Evolutionary conservation across 2,329 filamentous ascomycete genomes (phyloP), one percentile per base, ranked within the genome.

Genomic region (Talaromyces sp.): DNA sequence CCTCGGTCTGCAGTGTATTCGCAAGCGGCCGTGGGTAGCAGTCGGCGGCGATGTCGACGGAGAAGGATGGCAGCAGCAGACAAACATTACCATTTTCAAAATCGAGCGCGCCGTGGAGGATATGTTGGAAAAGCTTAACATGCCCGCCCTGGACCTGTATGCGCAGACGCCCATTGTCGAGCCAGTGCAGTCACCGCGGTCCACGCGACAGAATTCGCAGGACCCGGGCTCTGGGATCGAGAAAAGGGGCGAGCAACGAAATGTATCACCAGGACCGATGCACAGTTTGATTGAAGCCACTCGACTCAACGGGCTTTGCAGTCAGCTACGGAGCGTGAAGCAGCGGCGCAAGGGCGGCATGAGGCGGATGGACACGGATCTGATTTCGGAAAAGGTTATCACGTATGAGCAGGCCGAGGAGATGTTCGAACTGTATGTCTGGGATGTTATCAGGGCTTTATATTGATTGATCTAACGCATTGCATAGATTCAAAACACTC

Each of bases 321-420:
- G 60, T 57, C 42, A 62, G 56, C 60, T 62, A 44, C 31, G 55
- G 54, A 61, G 31, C 57, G 60, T 7, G 63, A 63, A 54, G 23
- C 52, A 34, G 30, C 52, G 52, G 10, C 52, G 52, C 14, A 54
- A 54, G 28, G 52, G 52, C 4, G 52, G 52, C 23, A 54, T 54
- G 52, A 30, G 52, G 12, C 52, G 52, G 3, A 54, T 54, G 52
- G 52, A 54, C 28, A 34, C 52, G 6, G 52, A 54, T 54, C 28
- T 54, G 52, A 36, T 54, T n/a, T 54, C 52, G 14, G 52, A 54
- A 54, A 54, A 54, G 30, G 52, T 54, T 30, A 54, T 54, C 14
- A 54, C 52, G 34, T 54, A 54, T 30, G 52, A 54, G 52, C 52
- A 54, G 52, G 52, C 52, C 30, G 52, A 54, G 14, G 52, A 54